phyloP scores from a whole-genome alignment of 176 grass and related monocot species.

The Chrysopogon serrulatus region DNA sequence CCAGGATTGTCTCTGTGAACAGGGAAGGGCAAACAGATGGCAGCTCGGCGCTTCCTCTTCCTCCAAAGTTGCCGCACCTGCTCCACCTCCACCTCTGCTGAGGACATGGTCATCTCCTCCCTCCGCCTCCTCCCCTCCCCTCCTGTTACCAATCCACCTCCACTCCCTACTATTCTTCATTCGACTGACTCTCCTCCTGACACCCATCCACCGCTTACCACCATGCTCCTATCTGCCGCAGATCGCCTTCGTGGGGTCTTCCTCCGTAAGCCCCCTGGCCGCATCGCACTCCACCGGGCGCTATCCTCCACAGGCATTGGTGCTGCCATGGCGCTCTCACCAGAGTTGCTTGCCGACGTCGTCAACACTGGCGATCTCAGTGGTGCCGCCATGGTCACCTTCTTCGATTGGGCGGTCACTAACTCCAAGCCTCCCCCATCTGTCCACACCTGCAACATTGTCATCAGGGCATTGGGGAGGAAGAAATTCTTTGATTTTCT shows the following conservation, averaged over 20 bases:
- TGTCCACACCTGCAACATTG: slow-evolving; percentile 48
- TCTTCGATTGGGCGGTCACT: slow-evolving; percentile 66
- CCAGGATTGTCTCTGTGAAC: neutral
- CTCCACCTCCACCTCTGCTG: slow-evolving; percentile 21
- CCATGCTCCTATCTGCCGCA: slow-evolving; percentile 40
- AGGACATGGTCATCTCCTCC: slow-evolving; percentile 58
- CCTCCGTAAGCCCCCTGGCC: slow-evolving; percentile 59
- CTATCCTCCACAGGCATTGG: slow-evolving; percentile 46
- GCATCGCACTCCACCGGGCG: slow-evolving; percentile 40
- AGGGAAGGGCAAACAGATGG: neutral
- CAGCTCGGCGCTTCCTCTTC: slow-evolving; percentile 1
- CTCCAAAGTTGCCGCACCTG: slow-evolving; percentile 1
- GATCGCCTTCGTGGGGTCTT: slow-evolving; percentile 78
- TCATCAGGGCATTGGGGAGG: slow-evolving; percentile 70
- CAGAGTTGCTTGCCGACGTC: slow-evolving; percentile 48
- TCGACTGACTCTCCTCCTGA: neutral
- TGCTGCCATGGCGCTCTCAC: slow-evolving; percentile 28
- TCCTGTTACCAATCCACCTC: neutral
- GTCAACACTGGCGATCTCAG: slow-evolving; percentile 49
- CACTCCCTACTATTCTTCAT: neutral
- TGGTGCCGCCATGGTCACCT: slow-evolving; percentile 43
- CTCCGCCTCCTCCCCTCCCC: slow-evolving; percentile 47
- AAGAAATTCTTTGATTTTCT: slow-evolving; percentile 67
- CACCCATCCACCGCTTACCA: neutral
- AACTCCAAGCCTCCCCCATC: slow-evolving; percentile 27